These are phyloP conservation scores for Citrus glauca DNA, from an alignment of 345 rosid species.

Conservation along the genomic window DNA sequence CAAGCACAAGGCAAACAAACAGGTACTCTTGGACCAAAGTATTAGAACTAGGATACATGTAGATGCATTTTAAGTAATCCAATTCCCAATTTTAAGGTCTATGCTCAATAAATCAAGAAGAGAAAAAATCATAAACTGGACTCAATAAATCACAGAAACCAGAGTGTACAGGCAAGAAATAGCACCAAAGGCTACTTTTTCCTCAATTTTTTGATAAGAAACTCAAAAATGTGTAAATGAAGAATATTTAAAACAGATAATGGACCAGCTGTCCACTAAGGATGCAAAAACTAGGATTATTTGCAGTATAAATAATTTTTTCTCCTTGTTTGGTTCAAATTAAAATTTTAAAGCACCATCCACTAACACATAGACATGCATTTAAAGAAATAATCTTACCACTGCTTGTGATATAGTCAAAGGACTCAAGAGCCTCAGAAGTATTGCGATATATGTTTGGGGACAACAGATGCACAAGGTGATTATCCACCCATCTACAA, in stretches of 20 bases:
- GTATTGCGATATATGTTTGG: slow-evolving; percentile 77
- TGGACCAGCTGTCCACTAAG: too few species aligned
- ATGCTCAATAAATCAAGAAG: not conserved
- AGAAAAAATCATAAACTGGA: not conserved
- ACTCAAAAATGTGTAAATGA: too few species aligned
- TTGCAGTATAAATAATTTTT: too few species aligned
- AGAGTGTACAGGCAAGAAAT: too few species aligned
- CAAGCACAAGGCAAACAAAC: not conserved
- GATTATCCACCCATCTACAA: slow-evolving; percentile 88
- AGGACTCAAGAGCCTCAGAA: slow-evolving; percentile 83
- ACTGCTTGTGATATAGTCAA: slow-evolving; percentile 75
- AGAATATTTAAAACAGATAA: too few species aligned
- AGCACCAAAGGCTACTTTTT: too few species aligned
- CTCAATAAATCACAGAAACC: not conserved
- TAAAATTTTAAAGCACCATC: not conserved
- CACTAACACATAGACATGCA: not conserved
- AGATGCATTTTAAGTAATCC: not conserved
- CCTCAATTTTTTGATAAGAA: too few species aligned
- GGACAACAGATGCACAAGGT: slow-evolving; percentile 82
- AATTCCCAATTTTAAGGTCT: not conserved
- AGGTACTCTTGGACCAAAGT: not conserved
- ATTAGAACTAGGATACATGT: not conserved
- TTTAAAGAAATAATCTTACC: slow-evolving; percentile 33
- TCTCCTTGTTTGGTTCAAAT: not conserved
- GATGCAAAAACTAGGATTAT: too few species aligned